A percentile compares a stretch with the other conserved stretches of the same genome.
phyloP scores from a whole-genome alignment of 2,329 filamentous ascomycete genomes.

The Stagonosporopsis rhizophila region DNA sequence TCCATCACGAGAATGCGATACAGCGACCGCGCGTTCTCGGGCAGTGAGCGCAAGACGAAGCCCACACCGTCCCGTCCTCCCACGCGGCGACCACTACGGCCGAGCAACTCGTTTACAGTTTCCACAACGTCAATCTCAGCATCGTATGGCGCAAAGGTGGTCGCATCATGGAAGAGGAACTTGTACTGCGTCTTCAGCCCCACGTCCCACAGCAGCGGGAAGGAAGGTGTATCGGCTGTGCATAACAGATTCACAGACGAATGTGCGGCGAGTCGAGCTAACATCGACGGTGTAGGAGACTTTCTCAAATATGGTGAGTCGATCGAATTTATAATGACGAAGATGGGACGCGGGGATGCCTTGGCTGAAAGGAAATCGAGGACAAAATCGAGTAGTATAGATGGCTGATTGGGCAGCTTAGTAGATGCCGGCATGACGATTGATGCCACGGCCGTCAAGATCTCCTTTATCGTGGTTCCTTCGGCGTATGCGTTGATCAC shows the following conservation, averaged over 20 bases:
- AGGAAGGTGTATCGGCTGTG: constrained; percentile 87
- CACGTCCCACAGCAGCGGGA: constrained; percentile 88
- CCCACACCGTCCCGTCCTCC: constrained; percentile 90
- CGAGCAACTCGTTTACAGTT: constrained; percentile 85
- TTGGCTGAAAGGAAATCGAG: constrained; percentile 64
- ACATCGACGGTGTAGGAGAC: constrained; percentile 70
- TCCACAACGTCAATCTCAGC: constrained; percentile 85
- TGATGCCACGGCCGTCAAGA: constrained; percentile 71
- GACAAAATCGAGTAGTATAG: constrained; percentile 72
- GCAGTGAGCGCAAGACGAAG: constrained; percentile 87
- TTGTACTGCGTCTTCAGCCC: constrained; percentile 81
- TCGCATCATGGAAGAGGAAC: constrained; percentile 92
- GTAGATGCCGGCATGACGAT: constrained; percentile 62
- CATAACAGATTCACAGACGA: constrained; percentile 75
- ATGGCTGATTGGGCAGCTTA: constrained; percentile 69
- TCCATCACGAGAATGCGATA: constrained; percentile 87
- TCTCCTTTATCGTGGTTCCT: constrained; percentile 70
- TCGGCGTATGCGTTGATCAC: constrained; percentile 86
- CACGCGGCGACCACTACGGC: constrained; percentile 77
- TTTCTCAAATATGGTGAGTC: constrained; percentile 81
- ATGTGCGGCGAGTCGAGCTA: constrained; percentile 79
- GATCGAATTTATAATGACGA: constrained; percentile 83
- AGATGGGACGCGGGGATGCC: constrained; percentile 57
- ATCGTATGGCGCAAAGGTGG: constrained; percentile 80
- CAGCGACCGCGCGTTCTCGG: constrained; percentile 87